phyloP scores from a whole-genome alignment of 169 alveolate genomes.

The Plasmodium gaboni region DNA sequence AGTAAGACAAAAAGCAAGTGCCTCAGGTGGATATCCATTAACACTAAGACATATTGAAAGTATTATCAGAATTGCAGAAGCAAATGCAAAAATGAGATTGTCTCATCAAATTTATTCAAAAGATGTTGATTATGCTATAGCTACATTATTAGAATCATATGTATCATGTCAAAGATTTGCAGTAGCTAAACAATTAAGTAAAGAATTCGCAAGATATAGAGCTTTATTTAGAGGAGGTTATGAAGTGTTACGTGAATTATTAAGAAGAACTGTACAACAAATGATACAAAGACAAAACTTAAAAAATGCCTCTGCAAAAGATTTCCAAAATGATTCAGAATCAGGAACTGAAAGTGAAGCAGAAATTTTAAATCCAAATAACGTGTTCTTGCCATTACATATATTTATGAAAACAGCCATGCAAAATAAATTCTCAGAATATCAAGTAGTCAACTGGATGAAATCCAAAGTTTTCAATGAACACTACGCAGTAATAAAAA shows the following conservation, averaged over 20 bases:
- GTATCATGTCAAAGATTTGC: conserved; percentile 95
- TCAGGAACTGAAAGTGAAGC: conserved; percentile 78
- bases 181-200: conserved; percentile 92
- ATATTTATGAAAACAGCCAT: conserved; percentile 82
- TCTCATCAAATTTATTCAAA: conserved; percentile 94
- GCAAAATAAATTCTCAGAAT: conserved; percentile 83
- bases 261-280: conserved; percentile 84
- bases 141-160: conserved; percentile 96
- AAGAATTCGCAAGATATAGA: conserved; percentile 88
- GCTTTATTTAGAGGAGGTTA: conserved; percentile 89
- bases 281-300: conserved; percentile 78
- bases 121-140: conserved; percentile 98
- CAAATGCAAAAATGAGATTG: conserved; percentile 96
- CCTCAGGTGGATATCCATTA: conserved; percentile 97
- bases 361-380: conserved; percentile 75
- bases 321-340: conserved; percentile 77
- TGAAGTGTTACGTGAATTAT: conserved; percentile 86
- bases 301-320: conserved; percentile 77
- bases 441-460: conserved; percentile 86
- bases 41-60: conserved; percentile 98
- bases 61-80: conserved; percentile 96
- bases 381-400: conserved; percentile 50
- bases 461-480: conserved; percentile 83
- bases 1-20: conserved; percentile 94
- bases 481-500: conserved; percentile 76